A percentile compares a stretch with the other conserved stretches of the same genome.
Evolutionary conservation across 768 basidiomycete genomes (phyloP).

Genomic region (Pleurotus sapidus): DNA sequence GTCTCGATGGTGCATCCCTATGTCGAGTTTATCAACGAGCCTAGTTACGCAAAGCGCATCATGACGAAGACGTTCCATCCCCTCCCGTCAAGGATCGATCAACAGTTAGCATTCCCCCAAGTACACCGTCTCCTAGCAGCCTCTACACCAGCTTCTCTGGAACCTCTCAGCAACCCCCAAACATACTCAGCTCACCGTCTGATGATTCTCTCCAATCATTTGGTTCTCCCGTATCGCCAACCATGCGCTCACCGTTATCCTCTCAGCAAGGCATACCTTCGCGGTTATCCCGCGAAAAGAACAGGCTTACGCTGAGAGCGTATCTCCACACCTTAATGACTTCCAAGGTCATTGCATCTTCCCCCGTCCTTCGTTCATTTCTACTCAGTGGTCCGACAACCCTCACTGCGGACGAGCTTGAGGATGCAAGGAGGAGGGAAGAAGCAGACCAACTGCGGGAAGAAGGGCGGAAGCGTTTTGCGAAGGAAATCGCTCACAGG

Average conservation of each 20-base stretch:
- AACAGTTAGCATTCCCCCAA: constrained; percentile 48
- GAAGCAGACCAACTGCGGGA: constrained; percentile 88
- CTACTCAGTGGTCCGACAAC: constrained; percentile 72
- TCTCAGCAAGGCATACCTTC: constrained; percentile 25
- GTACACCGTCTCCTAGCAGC: constrained; percentile 21
- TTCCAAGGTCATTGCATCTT: constrained; percentile 72
- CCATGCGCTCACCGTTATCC: constrained; percentile 15
- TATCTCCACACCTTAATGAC: constrained; percentile 84
- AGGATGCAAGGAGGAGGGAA: constrained; percentile 77
- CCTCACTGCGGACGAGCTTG: constrained; percentile 67
- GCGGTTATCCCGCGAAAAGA: constrained; percentile 87
- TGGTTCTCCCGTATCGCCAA: constrained; percentile 10
- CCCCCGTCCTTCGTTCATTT: constrained; percentile 85
- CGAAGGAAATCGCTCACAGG: constrained; percentile 78
- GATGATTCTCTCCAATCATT: constrained; percentile 9
- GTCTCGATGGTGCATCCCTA: neutral
- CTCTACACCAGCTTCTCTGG: constrained; percentile 9
- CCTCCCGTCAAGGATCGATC: constrained; percentile 92
- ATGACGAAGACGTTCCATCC: constrained; percentile 72
- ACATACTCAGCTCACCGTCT: constrained; percentile 1
- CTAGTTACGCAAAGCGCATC: constrained; percentile 84
- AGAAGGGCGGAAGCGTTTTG: constrained; percentile 83
- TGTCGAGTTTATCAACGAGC: constrained; percentile 13
- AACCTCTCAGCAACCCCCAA: constrained; percentile 11
- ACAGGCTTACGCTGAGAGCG: constrained; percentile 87